Percentiles rank a stretch among this genome's conserved stretches.
phyloP scores from a whole-genome alignment of 495 filamentous ascomycete genomes.

The Pyrenopolyporus hunteri region DNA sequence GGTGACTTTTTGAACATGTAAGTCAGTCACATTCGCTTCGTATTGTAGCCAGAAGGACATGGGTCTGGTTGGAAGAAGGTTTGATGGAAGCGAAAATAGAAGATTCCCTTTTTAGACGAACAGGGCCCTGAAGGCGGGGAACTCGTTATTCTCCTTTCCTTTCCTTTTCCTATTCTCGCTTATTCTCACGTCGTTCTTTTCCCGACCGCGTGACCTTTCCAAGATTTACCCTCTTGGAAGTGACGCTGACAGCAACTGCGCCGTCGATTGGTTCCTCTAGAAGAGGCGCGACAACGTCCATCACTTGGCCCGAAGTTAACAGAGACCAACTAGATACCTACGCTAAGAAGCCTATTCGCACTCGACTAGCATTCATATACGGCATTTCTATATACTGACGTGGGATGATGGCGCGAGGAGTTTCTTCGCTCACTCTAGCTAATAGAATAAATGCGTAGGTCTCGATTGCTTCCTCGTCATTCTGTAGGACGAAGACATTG shows the following conservation, averaged over 20 bases:
- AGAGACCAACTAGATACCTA: conserved; percentile 18
- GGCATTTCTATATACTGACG: conserved; percentile 2
- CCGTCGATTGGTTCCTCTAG: conserved; percentile 18
- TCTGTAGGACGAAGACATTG: background rate
- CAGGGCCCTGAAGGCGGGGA: background rate
- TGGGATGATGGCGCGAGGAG: conserved; percentile 4
- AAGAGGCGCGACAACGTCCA: conserved; percentile 3
- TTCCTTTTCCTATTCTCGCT: background rate
- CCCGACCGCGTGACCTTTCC: conserved; percentile 29
- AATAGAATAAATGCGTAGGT: conserved; percentile 11
- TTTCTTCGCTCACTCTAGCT: background rate
- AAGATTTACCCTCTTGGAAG: conserved; percentile 23
- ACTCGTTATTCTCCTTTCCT: conserved; percentile 4
- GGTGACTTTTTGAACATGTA: conserved; percentile 19
- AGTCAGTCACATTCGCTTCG: conserved; percentile 24
- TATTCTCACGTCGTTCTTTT: conserved; percentile 19
- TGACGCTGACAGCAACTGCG: conserved; percentile 25
- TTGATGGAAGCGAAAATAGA: conserved; percentile 35
- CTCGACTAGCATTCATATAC: conserved; percentile 16
- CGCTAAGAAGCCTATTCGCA: conserved; percentile 14
- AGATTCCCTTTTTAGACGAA: conserved; percentile 27
- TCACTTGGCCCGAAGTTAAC: conserved; percentile 14
- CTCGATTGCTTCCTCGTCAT: background rate
- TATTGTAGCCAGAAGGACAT: conserved; percentile 9
- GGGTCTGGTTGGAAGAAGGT: conserved; percentile 36